phyloP scores from a whole-genome alignment of 2,329 filamentous ascomycete genomes.

The Aureobasidium sp. region DNA sequence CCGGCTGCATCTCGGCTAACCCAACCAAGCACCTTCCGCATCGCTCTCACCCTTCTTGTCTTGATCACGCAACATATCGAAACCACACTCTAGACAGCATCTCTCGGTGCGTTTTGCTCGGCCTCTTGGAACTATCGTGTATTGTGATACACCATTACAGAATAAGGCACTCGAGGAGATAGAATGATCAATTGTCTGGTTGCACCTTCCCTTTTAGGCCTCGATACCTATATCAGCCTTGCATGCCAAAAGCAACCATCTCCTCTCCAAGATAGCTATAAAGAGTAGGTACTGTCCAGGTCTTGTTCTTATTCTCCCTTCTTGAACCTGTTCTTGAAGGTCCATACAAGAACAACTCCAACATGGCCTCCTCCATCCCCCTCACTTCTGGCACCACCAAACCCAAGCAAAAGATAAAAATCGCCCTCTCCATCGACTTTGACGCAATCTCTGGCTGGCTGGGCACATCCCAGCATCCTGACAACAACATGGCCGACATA shows the following conservation, averaged over 20 bases:
- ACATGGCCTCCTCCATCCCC: neutral
- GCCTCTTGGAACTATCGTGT: too few species aligned
- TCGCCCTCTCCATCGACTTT: conserved; percentile 41
- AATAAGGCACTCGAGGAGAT: neutral
- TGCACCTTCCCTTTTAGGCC: conserved; percentile 4
- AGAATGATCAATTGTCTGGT: neutral
- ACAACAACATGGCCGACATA: conserved; percentile 49
- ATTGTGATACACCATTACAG: too few species aligned
- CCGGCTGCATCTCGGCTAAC: too few species aligned
- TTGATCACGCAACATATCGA: neutral
- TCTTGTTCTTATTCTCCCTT: neutral
- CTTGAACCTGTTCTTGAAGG: too few species aligned
- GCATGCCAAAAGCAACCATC: neutral
- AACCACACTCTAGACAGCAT: neutral
- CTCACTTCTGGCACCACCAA: neutral
- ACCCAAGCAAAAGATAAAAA: conserved; percentile 28
- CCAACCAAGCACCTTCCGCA: neutral
- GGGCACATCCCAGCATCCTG: conserved; percentile 45
- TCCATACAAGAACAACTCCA: neutral
- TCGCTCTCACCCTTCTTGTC: neutral
- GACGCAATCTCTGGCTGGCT: conserved; percentile 53
- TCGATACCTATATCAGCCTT: neutral
- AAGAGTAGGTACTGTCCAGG: neutral
- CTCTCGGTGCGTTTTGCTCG: neutral
- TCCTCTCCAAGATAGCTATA: neutral